Conservation (phyloP, 768 basidiomycete species). For the Termitomyces sp. region DNA sequence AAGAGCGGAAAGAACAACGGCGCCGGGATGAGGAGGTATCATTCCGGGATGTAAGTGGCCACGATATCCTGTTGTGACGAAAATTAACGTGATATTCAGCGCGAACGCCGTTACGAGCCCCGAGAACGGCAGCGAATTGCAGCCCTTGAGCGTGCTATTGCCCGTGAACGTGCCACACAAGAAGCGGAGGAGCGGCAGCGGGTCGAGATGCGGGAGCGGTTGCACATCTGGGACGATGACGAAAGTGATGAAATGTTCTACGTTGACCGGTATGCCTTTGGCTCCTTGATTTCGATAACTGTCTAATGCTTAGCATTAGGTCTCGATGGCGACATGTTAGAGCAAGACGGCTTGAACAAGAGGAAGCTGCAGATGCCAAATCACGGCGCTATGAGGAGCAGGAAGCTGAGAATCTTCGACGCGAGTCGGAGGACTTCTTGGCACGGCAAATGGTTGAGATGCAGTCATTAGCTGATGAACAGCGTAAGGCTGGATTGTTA, state of each 20-base stretch:
- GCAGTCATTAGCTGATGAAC: conserved; percentile 87
- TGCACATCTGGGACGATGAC: conserved; percentile 92
- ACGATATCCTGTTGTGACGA: not conserved
- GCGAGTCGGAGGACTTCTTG: conserved; percentile 91
- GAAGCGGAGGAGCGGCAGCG: conserved; percentile 81
- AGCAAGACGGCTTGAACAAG: conserved; percentile 63
- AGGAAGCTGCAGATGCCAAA: conserved; percentile 81
- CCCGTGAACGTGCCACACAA: conserved; percentile 64
- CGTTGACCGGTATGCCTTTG: conserved; percentile 68
- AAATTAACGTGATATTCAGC: conserved; percentile 39
- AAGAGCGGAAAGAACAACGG: conserved; percentile 72
- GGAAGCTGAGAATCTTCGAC: conserved; percentile 81
- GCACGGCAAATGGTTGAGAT: conserved; percentile 95
- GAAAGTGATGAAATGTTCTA: conserved; percentile 93
- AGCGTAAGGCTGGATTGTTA: conserved; percentile 85
- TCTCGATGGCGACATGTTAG: conserved; percentile 83
- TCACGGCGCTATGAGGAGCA: conserved; percentile 81
- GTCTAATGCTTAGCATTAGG: conserved; percentile 33
- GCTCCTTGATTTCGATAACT: not conserved
- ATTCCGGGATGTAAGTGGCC: conserved; percentile 73
- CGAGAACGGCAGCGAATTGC: conserved; percentile 82
- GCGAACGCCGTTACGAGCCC: conserved; percentile 91
- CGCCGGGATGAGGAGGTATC: conserved; percentile 79
- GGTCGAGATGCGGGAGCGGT: conserved; percentile 71
- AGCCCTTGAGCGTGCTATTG: conserved; percentile 70